These are phyloP conservation scores for Colletotrichum kahawae DNA, from an alignment of 2,329 filamentous ascomycete species.

Conservation along the genomic window DNA sequence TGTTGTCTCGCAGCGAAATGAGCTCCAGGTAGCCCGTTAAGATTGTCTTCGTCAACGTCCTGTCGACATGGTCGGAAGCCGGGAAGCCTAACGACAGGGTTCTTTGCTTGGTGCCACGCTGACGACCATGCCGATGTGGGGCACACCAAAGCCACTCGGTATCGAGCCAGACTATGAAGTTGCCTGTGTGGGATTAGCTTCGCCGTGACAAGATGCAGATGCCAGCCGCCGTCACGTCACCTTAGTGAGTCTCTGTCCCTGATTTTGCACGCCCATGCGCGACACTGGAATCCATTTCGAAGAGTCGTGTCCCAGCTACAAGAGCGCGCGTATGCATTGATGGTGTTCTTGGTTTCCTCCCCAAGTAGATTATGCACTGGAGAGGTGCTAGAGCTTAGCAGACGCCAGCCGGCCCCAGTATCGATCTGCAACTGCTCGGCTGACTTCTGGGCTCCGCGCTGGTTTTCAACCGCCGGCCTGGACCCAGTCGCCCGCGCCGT, in stretches of 20 bases:
- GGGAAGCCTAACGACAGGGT: neutral
- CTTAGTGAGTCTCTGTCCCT: neutral
- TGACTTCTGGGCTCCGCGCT: slow-evolving; percentile 7
- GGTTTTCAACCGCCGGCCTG: neutral
- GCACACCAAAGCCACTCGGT: neutral
- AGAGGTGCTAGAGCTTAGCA: neutral
- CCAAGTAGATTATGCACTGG: neutral
- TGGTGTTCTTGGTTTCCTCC: neutral
- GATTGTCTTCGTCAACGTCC: neutral
- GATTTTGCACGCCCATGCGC: neutral
- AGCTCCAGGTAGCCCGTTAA: neutral
- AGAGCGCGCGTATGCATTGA: neutral
- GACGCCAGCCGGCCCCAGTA: neutral
- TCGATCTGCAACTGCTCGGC: neutral
- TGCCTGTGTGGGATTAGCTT: neutral
- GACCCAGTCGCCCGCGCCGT: neutral
- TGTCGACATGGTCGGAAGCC: neutral
- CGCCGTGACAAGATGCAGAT: neutral
- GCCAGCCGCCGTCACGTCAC: neutral
- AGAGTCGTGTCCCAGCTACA: neutral
- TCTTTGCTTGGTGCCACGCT: slow-evolving; percentile 1
- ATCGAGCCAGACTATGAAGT: neutral
- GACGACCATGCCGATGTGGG: neutral
- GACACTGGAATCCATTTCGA: neutral
- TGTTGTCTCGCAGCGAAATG: neutral